Evolutionary conservation across 2,329 filamentous ascomycete species (phyloP).

Genomic region (Hypoxylon sp.): DNA sequence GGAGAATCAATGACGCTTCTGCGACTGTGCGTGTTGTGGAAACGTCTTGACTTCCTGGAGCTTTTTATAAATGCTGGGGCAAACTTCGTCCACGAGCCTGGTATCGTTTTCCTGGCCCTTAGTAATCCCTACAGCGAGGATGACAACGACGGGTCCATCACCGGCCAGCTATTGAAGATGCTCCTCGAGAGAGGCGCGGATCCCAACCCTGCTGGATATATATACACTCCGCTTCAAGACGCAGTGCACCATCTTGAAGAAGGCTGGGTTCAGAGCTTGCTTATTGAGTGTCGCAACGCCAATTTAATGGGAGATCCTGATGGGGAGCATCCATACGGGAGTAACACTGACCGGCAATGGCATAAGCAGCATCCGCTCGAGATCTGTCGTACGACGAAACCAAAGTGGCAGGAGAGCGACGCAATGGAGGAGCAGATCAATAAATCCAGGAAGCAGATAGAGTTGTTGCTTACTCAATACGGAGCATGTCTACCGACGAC

Average conservation of each 20-base stretch:
- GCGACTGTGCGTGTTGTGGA: constrained; percentile 35
- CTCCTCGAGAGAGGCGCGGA: constrained; percentile 44
- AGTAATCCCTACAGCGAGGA: constrained; percentile 18
- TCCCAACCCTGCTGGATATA: constrained; percentile 37
- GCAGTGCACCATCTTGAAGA: constrained; percentile 42
- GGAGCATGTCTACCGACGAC: constrained; percentile 20
- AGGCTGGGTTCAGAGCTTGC: constrained; percentile 43
- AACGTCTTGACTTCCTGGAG: constrained; percentile 34
- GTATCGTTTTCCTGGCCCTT: constrained; percentile 41
- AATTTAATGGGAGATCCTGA: constrained; percentile 35
- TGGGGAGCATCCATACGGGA: constrained; percentile 34
- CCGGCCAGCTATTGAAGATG: constrained; percentile 42
- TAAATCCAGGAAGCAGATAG: constrained; percentile 30
- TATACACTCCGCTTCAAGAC: constrained; percentile 45
- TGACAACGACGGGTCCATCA: constrained; percentile 22
- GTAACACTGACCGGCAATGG: constrained; percentile 14
- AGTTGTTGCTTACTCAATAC: constrained; percentile 34
- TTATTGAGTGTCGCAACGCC: constrained; percentile 37
- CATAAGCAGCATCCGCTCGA: constrained; percentile 33
- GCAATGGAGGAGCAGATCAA: constrained; percentile 20
- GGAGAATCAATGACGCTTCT: constrained; percentile 32
- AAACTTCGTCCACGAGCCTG: constrained; percentile 33
- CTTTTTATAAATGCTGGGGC: constrained; percentile 39
- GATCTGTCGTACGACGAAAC: constrained; percentile 32
- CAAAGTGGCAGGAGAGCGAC: constrained; percentile 7